Evolutionary conservation across 2,329 filamentous ascomycete genomes (phyloP), one percentile per base, ranked within the genome.

Genomic region (Colletotrichum graminicola): DNA sequence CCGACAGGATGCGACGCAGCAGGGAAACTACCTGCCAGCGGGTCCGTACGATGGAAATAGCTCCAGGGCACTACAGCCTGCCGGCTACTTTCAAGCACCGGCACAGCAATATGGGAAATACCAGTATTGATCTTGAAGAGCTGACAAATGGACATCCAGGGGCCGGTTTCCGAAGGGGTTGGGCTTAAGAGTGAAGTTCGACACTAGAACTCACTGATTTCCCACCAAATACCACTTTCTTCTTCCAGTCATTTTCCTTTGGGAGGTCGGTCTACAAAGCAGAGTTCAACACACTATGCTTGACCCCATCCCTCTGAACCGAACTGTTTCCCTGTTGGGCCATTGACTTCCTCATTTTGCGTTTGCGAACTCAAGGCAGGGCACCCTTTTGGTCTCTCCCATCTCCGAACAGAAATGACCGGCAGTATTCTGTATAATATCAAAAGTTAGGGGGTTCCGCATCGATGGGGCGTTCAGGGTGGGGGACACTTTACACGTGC

Each of bases 31-130:
- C 26, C 54, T 54, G 8, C 21, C 56, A 18, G 57, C 63, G 23
- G 23, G 26, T 65, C 36, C 47, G 14, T 66, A 61, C 43, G 62
- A 73, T 43, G 74, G 71, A 11, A 76, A 73, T 29, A 73, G 75
- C 23, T 73, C 75, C 21, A 82, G 81, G 79, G 75, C 78, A 10
- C 76, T 77, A 26, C 74, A 64, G 41, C n/a, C 75, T 41, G 73
- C 76, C 64, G 78, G 73, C 29, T 82, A 80, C 32, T 77, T 77
- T 49, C 77, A 77, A 52, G 77, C 78, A 18, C 76, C 78, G 41
- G 74, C 77, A 3, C 80, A 80, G n/a, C 79, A 82, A 62, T 82
- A 78, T 72, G 80, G 79, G 61, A 78, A 79, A 32, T 82, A 80
- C 68, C 77, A 79, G 43, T 83, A 79, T 70, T 81, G 70, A 71